Evolutionary conservation across 1,284 basidiomycete species (phyloP).

Genomic region (Tilletia setariae): DNA sequence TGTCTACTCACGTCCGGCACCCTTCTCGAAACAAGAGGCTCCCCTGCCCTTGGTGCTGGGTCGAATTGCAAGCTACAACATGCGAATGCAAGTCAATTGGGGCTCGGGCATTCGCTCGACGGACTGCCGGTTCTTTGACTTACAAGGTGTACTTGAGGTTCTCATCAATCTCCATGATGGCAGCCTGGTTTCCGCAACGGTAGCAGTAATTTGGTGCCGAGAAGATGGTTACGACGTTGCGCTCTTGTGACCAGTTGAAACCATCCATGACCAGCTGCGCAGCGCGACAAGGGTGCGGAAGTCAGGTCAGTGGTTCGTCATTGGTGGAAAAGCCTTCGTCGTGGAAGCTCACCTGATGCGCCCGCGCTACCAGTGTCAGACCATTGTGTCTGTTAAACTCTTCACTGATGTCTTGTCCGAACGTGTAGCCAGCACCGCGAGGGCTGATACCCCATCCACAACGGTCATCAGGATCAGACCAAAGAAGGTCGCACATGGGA

Average conservation of each 20-base stretch:
- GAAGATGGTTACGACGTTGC: constrained; percentile 64
- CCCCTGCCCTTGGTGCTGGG: constrained; percentile 94
- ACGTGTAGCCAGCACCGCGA: constrained; percentile 97
- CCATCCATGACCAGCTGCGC: constrained; percentile 95
- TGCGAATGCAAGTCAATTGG: constrained; percentile 24
- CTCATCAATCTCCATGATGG: constrained; percentile 99
- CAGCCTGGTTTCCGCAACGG: constrained; percentile 97
- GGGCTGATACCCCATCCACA: constrained; percentile 99
- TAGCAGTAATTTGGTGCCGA: constrained; percentile 69
- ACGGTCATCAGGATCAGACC: constrained; percentile 98
- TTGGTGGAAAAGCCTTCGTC: too few species aligned
- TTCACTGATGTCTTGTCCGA: constrained; percentile 97
- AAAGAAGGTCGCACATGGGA: constrained; percentile 97
- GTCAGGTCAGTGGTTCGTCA: too few species aligned
- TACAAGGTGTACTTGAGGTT: constrained; percentile 85
- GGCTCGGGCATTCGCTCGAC: too few species aligned
- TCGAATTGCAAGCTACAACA: constrained; percentile 89
- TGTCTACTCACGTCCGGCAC: constrained; percentile 88
- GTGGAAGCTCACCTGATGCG: constrained; percentile 39
- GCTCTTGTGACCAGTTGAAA: constrained; percentile 95
- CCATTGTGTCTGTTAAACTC: constrained; percentile 99
- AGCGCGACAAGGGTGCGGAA: neutral
- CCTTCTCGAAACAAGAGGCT: constrained; percentile 93
- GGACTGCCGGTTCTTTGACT: too few species aligned
- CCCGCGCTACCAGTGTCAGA: constrained; percentile 74